Percentiles rank a stretch among this genome's conserved stretches.
Evolutionary conservation across 148 eudicot species (phyloP).

Genomic region (Camellia japonica): DNA sequence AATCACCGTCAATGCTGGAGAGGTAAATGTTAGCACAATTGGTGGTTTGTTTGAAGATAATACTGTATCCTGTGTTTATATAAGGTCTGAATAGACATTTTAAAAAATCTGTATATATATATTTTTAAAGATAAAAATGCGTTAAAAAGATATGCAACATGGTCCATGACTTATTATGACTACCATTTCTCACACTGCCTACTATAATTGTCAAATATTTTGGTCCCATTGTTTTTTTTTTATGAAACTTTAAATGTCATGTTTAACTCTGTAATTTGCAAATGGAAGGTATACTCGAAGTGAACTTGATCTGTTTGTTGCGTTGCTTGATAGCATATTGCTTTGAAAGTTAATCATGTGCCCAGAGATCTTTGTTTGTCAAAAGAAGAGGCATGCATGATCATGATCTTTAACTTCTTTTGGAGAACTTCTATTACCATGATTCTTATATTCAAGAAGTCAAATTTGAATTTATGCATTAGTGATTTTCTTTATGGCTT

Average conservation of each 20-base stretch:
- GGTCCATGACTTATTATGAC: neutral
- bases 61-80: neutral
- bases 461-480: slow-evolving; percentile 2
- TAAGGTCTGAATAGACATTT: too few relatives aligned
- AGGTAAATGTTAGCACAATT: slow-evolving; percentile 48
- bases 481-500: slow-evolving; percentile 13
- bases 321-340: neutral
- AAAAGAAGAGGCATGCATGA: neutral
- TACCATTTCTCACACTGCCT: slow-evolving; percentile 1
- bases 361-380: neutral
- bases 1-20: slow-evolving; percentile 85
- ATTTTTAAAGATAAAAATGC: too few relatives aligned
- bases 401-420: neutral
- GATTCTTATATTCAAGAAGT: neutral
- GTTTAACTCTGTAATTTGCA: neutral
- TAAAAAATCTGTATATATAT: too few relatives aligned
- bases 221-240: neutral
- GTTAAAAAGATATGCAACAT: too few relatives aligned
- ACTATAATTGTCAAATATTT: neutral
- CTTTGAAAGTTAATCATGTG: slow-evolving; percentile 3
- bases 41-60: neutral
- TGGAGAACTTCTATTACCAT: neutral
- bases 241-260: neutral
- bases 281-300: neutral
- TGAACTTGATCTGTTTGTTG: neutral